Percentiles rank a stretch among this genome's conserved stretches.
Evolutionary conservation across 768 basidiomycete species (phyloP).

Genomic region (Tulasnella sp.): DNA sequence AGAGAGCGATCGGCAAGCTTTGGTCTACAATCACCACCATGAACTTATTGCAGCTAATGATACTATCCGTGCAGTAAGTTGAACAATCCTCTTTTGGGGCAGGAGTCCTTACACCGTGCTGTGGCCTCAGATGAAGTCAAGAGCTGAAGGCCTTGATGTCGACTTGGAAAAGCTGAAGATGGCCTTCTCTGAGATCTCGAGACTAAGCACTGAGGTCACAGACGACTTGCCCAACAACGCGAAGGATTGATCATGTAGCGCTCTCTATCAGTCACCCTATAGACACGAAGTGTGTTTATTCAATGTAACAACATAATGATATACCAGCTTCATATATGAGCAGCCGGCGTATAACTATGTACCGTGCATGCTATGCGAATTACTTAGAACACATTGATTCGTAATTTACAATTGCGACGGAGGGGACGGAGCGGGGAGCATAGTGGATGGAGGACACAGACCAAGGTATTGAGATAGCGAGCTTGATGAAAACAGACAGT

Average conservation of each 20-base stretch:
- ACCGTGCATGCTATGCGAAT: no score
- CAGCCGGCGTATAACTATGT: no score
- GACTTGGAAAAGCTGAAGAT: slow-evolving; percentile 69
- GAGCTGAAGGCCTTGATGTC: slow-evolving; percentile 72
- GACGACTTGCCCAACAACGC: slow-evolving; percentile 3
- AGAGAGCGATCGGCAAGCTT: slow-evolving; percentile 75
- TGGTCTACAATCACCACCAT: slow-evolving; percentile 92
- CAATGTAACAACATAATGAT: background rate
- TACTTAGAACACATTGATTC: no score
- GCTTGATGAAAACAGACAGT: background rate
- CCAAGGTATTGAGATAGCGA: background rate
- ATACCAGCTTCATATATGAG: no score
- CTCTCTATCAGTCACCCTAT: no score
- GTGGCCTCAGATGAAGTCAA: slow-evolving; percentile 61
- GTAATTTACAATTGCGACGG: no score
- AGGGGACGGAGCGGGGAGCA: background rate
- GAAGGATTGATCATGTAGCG: background rate
- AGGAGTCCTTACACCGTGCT: background rate
- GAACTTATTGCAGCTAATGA: slow-evolving; percentile 89
- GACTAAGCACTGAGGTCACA: slow-evolving; percentile 45
- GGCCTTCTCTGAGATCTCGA: slow-evolving; percentile 78
- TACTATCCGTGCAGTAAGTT: slow-evolving; percentile 68
- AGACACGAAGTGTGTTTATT: background rate
- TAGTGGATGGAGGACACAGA: no score
- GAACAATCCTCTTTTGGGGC: background rate